Conservation (phyloP, 805 yeast genomes). For the Wickerhamomyces canadensis region DNA sequence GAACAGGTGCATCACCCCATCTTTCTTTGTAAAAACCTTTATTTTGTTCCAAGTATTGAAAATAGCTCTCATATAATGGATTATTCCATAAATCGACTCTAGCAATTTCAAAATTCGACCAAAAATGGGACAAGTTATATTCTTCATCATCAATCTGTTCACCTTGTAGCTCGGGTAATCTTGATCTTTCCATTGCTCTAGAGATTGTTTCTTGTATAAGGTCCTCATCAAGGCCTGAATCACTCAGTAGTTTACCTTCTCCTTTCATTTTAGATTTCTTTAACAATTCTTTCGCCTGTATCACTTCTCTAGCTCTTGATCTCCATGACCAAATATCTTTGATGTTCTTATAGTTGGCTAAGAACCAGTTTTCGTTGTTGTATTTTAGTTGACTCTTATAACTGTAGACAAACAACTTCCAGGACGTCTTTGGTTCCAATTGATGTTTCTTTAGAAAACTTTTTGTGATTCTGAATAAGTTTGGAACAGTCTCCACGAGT, state of each 20-base stretch:
- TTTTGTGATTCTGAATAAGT: slow-evolving; percentile 66
- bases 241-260: slow-evolving; percentile 2
- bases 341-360: slow-evolving; percentile 22
- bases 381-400: slow-evolving; percentile 29
- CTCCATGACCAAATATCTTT: slow-evolving; percentile 22
- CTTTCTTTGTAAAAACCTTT: slow-evolving; percentile 89
- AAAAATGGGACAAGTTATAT: slow-evolving; percentile 80
- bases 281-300: slow-evolving; percentile 27
- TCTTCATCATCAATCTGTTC: slow-evolving; percentile 63
- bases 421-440: slow-evolving; percentile 52
- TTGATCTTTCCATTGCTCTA: slow-evolving; percentile 29
- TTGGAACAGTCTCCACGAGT: slow-evolving; percentile 75
- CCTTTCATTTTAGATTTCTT: slow-evolving; percentile 7
- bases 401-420: slow-evolving; percentile 58
- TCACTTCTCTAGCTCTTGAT: slow-evolving; percentile 24
- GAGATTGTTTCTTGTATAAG: slow-evolving; percentile 34
- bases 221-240: slow-evolving; percentile 23
- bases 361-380: slow-evolving; percentile 26
- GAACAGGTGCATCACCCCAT: slow-evolving; percentile 98
- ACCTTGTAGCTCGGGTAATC: slow-evolving; percentile 30
- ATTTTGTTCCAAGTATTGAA: slow-evolving; percentile 57
- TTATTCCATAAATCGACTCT: slow-evolving; percentile 69
- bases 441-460: slow-evolving; percentile 48
- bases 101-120: slow-evolving; percentile 94
- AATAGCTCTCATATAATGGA: slow-evolving; percentile 59